Base-by-base conservation (phyloP, 2,329 filamentous ascomycete genomes). In the Fusarium floridanum region DNA sequence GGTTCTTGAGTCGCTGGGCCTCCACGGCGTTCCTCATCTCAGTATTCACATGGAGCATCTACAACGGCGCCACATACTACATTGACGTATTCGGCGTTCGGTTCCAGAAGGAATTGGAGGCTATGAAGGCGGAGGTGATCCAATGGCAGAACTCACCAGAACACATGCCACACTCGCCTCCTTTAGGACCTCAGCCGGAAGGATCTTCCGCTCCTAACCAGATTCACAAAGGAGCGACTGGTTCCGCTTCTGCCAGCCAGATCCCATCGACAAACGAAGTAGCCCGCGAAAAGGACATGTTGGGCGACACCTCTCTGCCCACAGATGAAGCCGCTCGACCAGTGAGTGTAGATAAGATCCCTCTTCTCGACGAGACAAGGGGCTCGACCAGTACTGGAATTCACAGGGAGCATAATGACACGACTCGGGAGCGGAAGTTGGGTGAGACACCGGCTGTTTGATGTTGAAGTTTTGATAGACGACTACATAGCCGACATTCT, bases 1-100 rank as follows among this genome's bases (percentile, higher is more conserved):
- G 97, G 96, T 98, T 99, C 84, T 93, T 94, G 87, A 97, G 92
- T 80, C 91, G 92, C 53, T 94, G 92, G 88, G 92, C 94, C 0
- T 97, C 94, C 45, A 91, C 92, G 3, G 76, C 82, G 0, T 99
- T 98, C 84, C 87, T 99, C 55, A 87, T 92, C 64, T 85, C 90
- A 3, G 91, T 99, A n/a, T 98, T 99, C 80, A 88, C 91, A 50
- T 98, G 95, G 95, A 97, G 94, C 77, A 93, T 98, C 66, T 97
- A 98, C 86, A 99, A 99, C 78, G 97, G 97, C 36, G 95, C 97
- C 20, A 98, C 95, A 1, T 99, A 94, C 83, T 99, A 99, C 84
- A 98, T 99, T 80, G 97, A 99, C 78, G 94, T 98, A 2, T 99
- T 98, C 81, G 97, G 97, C 64, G 97, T 94, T 79, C 91, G 95